Base-by-base conservation (phyloP, 768 basidiomycete genomes). In the Mycena sanguinolenta region DNA sequence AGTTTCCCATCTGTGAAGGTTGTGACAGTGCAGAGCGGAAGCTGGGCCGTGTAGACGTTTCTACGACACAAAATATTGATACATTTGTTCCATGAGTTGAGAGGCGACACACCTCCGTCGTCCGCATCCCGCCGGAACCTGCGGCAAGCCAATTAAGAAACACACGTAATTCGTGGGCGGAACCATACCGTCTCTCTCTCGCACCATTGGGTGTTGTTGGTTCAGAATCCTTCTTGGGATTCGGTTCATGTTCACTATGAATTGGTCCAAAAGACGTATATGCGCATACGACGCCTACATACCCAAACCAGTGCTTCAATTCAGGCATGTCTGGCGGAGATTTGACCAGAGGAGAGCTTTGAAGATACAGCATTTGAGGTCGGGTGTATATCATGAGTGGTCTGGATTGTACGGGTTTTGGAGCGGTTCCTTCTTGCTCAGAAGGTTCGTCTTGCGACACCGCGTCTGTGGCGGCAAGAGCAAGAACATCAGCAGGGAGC, bases 1-100 rank as follows among this genome's bases (percentile, higher is more conserved):
- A 96, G 77, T 95, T 95, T 57, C 95, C 95, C 95, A 96, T 96
- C 82, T 95, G 94, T 39, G 95, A 94, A 30, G 94, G 93, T 75
- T 96, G 94, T 28, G 92, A 88, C 58, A 92, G 83, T 17, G 89
- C 84, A 16, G 93, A 87, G 34, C 93, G 89, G 77, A 94, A 95
- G 9, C 90, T 86, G 28, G 92, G 88, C 66, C 94, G 87, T 14
- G 88, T 76, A 53, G 89, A 79, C 61, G 85, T 80, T 80, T 90
- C 88, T 87, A 70, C 10, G 55, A 39, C 23, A 55, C 28, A 42
- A 17, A 52, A 60, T 38, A 30, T 68, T 34, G 27, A 58, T 34
- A 50, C 21, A 38, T 25, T 50, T 53, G 53, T 8, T 8, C 32
- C 13, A 44, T 77, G 34, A 70, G 63, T 46, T 58, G 58, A 38